Percentiles rank a stretch among this genome's conserved stretches.
phyloP scores from a whole-genome alignment of 257 asterid species.

The Haberlea rhodopensis region DNA sequence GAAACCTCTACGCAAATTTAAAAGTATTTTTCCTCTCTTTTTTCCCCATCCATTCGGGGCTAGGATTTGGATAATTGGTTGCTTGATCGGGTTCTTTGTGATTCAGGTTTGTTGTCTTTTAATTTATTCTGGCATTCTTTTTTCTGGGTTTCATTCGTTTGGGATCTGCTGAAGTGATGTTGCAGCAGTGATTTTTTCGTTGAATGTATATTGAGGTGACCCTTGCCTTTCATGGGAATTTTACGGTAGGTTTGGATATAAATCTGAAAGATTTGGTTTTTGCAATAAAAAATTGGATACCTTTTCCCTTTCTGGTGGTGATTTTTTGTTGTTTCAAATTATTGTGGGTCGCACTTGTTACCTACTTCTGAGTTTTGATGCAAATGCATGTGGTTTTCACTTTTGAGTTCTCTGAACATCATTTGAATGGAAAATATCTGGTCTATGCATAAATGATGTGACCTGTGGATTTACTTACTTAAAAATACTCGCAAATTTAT shows the following conservation, averaged over 20 bases:
- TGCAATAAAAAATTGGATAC: slow-evolving; percentile 8
- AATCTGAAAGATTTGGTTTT: slow-evolving; percentile 25
- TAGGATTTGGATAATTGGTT: slow-evolving; percentile 28
- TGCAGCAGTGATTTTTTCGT: neutral
- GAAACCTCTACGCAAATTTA: no score
- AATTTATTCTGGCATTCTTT: slow-evolving; percentile 16
- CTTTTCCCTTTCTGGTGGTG: slow-evolving; percentile 12
- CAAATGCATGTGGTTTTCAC: slow-evolving; percentile 22
- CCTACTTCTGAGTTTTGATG: slow-evolving; percentile 22
- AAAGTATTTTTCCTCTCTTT: no score
- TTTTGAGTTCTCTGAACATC: neutral
- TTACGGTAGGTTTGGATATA: slow-evolving; percentile 8
- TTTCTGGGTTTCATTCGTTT: slow-evolving; percentile 9
- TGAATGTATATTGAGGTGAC: slow-evolving; percentile 6
- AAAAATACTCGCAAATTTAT: neutral
- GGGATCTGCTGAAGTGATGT: slow-evolving; percentile 15
- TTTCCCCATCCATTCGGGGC: neutral
- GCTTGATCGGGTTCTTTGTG: slow-evolving; percentile 24
- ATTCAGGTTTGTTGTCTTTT: slow-evolving; percentile 30
- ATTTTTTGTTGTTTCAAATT: slow-evolving; percentile 10
- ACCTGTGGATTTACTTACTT: slow-evolving; percentile 18
- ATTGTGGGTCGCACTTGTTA: slow-evolving; percentile 20
- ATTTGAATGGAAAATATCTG: slow-evolving; percentile 4
- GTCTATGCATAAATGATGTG: slow-evolving; percentile 11
- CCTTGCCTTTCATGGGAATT: slow-evolving; percentile 3